Evolutionary conservation across 768 basidiomycete species (phyloP), one percentile per base, ranked within the genome.

Genomic region (Gyrodon lividus): DNA sequence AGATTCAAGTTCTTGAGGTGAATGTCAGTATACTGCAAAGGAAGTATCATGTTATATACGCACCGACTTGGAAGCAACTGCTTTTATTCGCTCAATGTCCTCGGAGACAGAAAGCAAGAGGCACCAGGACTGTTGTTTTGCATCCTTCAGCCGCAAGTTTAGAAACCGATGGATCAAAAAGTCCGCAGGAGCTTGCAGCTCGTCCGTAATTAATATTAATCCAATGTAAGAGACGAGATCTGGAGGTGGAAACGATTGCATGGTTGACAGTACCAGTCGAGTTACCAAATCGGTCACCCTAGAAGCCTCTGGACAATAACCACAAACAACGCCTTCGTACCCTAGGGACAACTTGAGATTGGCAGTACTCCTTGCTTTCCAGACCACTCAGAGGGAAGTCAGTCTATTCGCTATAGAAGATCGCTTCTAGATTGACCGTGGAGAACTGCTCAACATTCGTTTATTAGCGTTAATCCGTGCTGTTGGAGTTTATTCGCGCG

Each of bases 161-260:
- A 91, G 56, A 39, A 73, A 68, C 10, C 74, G 74, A 54, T 88
- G 82, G 1, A 92, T 72, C 9, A 90, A 58, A 58, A 91, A 92
- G 52, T 89, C 87, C 10, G 82, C 86, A 2, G 89, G 84, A 0
- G 89, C 79, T 0, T 76, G 70, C 0, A 91, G 72, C 44, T 87
- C 77, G 59, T 92, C 89, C 6, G 87, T 86, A 6, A 92, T 73
- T 0, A 91, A 70, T 10, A 87, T 59, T 14, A 83, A 59, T 8
- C 82, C 75, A 24, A 74, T 73, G 30, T 79, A 72, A 13, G 79
- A 72, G 7, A 72, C 66, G 13, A 87, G 72, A 17, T 80, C 71
- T 20, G 76, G 74, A 1, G 83, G 80, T 26, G 81, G 74, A 58
- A 84, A 77, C 70, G 63, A 55, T 77, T 81, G 65, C 66, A 67